Evolutionary conservation across 2,329 filamentous ascomycete species (phyloP).

Genomic region (Nothophoma quercina): DNA sequence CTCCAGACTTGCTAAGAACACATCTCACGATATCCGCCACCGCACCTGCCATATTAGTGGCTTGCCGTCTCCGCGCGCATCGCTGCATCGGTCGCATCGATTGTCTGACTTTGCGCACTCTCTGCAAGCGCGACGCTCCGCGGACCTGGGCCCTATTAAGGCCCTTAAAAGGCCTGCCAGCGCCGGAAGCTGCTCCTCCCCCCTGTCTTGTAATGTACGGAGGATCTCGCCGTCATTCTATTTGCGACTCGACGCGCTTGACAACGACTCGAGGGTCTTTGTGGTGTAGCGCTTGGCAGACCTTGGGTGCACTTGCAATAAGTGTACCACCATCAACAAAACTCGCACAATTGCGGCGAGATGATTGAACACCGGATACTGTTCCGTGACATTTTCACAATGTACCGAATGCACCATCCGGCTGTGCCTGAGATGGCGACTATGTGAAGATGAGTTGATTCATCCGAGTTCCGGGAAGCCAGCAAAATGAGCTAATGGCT

Average conservation of each 20-base stretch:
- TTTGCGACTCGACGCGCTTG: conserved; percentile 1
- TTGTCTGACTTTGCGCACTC: conserved; percentile 2
- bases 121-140: background rate
- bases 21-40: conserved; percentile 14
- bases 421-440: background rate
- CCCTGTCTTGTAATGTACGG: background rate
- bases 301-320: conserved; percentile 2
- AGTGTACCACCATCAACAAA: background rate
- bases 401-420: background rate
- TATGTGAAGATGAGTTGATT: background rate
- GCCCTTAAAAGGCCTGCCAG: background rate
- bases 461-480: background rate
- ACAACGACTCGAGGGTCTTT: background rate
- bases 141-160: background rate
- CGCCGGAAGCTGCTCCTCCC: conserved; percentile 3
- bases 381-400: conserved; percentile 4
- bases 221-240: background rate
- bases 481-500: background rate
- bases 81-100: conserved; percentile 7
- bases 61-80: conserved; percentile 7
- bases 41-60: conserved; percentile 11
- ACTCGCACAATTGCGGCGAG: conserved; percentile 7
- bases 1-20: background rate
- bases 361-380: background rate
- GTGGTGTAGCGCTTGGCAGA: background rate